phyloP scores from a whole-genome alignment of 805 yeast species.

The Zygosaccharomyces bisporus region DNA sequence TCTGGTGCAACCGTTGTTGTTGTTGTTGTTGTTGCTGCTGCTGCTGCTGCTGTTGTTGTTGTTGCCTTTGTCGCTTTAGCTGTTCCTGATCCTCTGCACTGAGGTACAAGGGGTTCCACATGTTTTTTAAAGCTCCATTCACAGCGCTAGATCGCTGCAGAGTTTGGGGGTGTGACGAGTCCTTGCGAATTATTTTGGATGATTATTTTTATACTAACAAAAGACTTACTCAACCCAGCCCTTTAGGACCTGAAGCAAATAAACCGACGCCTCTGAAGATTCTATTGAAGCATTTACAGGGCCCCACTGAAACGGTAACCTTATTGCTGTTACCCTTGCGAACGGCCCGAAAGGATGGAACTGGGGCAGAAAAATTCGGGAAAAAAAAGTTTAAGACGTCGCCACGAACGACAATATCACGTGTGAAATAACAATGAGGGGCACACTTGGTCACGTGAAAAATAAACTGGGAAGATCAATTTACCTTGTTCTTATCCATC shows the following conservation, averaged over 20 bases:
- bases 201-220: neutral
- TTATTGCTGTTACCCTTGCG: constrained; percentile 7
- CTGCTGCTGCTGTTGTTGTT: constrained; percentile 9
- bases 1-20: constrained; percentile 10
- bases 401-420: neutral
- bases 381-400: neutral
- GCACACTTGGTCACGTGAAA: no score
- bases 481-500: no score
- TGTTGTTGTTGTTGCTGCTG: constrained; percentile 7
- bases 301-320: constrained; percentile 4
- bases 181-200: constrained; percentile 7
- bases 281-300: neutral
- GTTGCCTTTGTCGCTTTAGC: constrained; percentile 6
- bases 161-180: constrained; percentile 3
- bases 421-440: no score
- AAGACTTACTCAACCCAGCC: neutral
- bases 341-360: neutral
- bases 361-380: neutral
- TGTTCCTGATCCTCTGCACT: constrained; percentile 8
- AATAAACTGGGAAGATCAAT: no score
- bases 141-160: constrained; percentile 9
- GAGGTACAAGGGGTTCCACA: constrained; percentile 21
- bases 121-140: constrained; percentile 9
- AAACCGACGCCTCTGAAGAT: neutral
- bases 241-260: neutral